Evolutionary conservation across 805 yeast genomes (phyloP).

Genomic region (Kuraishia hungarica): DNA sequence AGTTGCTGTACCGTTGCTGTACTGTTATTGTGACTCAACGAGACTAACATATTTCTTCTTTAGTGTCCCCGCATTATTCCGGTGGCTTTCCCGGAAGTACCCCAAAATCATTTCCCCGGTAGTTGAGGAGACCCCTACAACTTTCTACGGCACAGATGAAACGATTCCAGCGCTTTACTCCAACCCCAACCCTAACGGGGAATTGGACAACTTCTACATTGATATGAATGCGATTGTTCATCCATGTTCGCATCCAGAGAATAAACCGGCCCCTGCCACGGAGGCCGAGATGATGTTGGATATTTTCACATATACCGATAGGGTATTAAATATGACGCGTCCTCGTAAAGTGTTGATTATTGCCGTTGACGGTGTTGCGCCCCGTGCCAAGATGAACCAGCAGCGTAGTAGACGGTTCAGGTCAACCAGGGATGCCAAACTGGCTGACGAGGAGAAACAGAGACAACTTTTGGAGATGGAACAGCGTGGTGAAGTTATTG

Average conservation of each 20-base stretch:
- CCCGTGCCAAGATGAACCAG: constrained; percentile 96
- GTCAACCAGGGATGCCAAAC: constrained; percentile 81
- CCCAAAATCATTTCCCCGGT: constrained; percentile 94
- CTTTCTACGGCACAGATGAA: constrained; percentile 50
- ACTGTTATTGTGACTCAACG: too few relatives aligned
- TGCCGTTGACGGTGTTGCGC: constrained; percentile 99
- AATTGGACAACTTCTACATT: constrained; percentile 82
- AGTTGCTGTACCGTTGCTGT: too few relatives aligned
- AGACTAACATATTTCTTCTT: constrained; percentile 1
- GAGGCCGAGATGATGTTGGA: constrained; percentile 97
- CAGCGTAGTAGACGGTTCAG: constrained; percentile 91
- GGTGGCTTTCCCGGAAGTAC: constrained; percentile 91
- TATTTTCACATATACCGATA: constrained; percentile 84
- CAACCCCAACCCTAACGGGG: constrained; percentile 90
- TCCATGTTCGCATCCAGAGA: constrained; percentile 98
- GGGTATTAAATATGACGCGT: constrained; percentile 88
- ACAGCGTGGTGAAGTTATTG: constrained; percentile 64
- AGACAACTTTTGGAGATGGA: constrained; percentile 51
- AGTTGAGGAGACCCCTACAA: constrained; percentile 57
- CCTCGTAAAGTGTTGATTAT: constrained; percentile 90
- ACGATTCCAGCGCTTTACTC: constrained; percentile 50
- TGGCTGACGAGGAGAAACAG: constrained; percentile 66
- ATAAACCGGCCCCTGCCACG: constrained; percentile 90
- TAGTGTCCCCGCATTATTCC: constrained; percentile 97
- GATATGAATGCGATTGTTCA: constrained; percentile 99